Base-by-base conservation (phyloP, 441 rosid genomes). In the Eugenia klotzschiana region DNA sequence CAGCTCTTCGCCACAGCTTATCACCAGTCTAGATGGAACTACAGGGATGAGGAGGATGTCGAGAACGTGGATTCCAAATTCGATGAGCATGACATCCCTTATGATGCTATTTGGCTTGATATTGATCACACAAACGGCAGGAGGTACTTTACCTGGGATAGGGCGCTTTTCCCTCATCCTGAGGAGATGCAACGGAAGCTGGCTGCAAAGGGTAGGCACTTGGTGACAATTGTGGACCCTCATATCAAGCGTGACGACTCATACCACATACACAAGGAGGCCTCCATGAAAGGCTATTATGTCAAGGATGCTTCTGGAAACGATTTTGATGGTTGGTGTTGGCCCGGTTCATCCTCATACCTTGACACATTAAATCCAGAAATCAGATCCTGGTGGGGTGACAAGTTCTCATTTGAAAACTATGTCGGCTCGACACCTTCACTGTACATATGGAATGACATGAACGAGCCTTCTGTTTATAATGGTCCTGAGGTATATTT, bases 401-500 rank as follows among this genome's bases (percentile, higher is more conserved):
- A 92, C 53, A 92, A 89, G 87, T 95, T 97, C 90, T 96, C 95
- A 3, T 93, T 88, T 84, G 87, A 91, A 81, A 93, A 91, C 83
- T 97, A 97, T 88, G 90, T 82, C 26, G 98, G 98, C 82, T 97
- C 99, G 4, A 97, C 99, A 55, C 94, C 98, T 20, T 93, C 98
- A 0, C 88, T 97, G 86, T 93, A 95, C 88, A 95, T 92, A 79
- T 97, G 99, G 98, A 97, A 97, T 91, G 98, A 97, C 92, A 95
- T 97, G 99, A 97, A 97, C 81, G 99, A 97, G 90, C 99, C 99
- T 84, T 97, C 99, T 50, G 99, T 97, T 80, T 97, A 95, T 89
- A 97, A 97, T 80, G 99, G 98, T 82, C 99, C 99, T 4, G 99
- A 97, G 99, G 99, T 97, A 90, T 83, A 85, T 46, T 10, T 46